Evolutionary conservation across 495 filamentous ascomycete species (phyloP), one percentile per base, ranked within the genome.

Genomic region (Opeltia flavorubescens): DNA sequence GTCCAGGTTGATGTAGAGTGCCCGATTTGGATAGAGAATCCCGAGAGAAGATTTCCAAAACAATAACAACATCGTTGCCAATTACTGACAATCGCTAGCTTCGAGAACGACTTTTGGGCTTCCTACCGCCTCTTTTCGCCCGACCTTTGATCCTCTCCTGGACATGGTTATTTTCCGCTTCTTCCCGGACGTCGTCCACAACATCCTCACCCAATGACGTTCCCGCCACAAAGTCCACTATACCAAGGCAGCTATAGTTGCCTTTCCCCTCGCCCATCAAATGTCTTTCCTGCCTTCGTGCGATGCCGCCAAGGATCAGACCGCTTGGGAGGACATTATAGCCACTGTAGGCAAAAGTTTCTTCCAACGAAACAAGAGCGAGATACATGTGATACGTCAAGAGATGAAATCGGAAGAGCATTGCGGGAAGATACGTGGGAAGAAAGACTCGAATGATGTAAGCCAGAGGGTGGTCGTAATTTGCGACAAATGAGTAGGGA

Each of bases 401-500:
- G 41, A 93, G 68, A 62, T 95, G 89, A 44, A 73, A 78, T 57
- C 65, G 80, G 64, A 75, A 81, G 13, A 70, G 59, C 49, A 68
- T 57, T 1, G 81, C 80, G 7, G 89, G 86, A 2, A 82, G 53
- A 60, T 86, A 89, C 15, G 77, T 71, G 0, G 89, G 89, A 17
- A 89, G 30, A 55, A 85, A 84, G 40, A 70, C 76, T 44, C 68
- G 64, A 9, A 93, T 54, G 1, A 94, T 62, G 51, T 86, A 83
- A 4, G 75, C 65, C n/a, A 82, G 26, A 0, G 88, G 86, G 53
- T 94, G 86, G 61, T 95, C 87, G 58, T 85, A 86, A 56, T 81
- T 79, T 33, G 71, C 81, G 51, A 71, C 76, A 39, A 78, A 71
- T 18, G 81, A 71, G 65, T 75, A 88, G 1, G 84, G 81, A 0